Percentiles rank a stretch among this genome's conserved stretches.
Evolutionary conservation across 768 basidiomycete genomes (phyloP).

Genomic region (Lactarius pseudohatsudake): DNA sequence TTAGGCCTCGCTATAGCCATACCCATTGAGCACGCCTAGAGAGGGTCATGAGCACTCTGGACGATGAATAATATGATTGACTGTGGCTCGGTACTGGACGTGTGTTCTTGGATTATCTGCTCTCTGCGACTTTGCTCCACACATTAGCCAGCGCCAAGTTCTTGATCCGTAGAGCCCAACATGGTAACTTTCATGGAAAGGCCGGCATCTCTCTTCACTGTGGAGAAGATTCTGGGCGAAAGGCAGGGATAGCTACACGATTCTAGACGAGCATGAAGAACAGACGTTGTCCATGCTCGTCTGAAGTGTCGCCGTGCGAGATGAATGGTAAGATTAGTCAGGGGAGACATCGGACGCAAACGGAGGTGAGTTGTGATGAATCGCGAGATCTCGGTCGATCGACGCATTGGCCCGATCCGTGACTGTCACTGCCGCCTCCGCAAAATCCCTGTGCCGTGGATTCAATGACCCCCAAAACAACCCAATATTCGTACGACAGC

Average conservation of each 20-base stretch:
- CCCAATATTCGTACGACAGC: too few relatives aligned
- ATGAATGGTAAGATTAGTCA: neutral
- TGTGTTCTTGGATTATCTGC: slow-evolving; percentile 57
- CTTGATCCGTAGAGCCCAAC: slow-evolving; percentile 62
- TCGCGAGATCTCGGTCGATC: slow-evolving; percentile 14
- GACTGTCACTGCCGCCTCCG: slow-evolving; percentile 1
- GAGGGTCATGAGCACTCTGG: slow-evolving; percentile 4
- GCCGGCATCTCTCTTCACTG: slow-evolving; percentile 64
- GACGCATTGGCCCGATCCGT: neutral
- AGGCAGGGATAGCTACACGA: slow-evolving; percentile 63
- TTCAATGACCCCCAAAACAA: neutral
- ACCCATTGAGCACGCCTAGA: slow-evolving; percentile 58
- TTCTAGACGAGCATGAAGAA: slow-evolving; percentile 49
- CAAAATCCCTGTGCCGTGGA: slow-evolving; percentile 3
- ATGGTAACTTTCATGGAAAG: slow-evolving; percentile 69
- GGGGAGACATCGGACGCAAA: slow-evolving; percentile 10
- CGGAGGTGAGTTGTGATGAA: slow-evolving; percentile 1
- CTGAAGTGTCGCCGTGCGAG: too few relatives aligned
- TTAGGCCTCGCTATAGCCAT: slow-evolving; percentile 33
- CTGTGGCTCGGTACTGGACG: slow-evolving; percentile 56
- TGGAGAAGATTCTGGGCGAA: slow-evolving; percentile 72
- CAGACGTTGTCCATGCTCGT: slow-evolving; percentile 33
- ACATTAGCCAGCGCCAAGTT: slow-evolving; percentile 51
- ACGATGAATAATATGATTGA: neutral
- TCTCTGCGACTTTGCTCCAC: slow-evolving; percentile 55